A percentile compares a stretch with the other conserved stretches of the same genome.
Conservation (phyloP, 2,329 filamentous ascomycete genomes). For the Cytospora paraplurivora region DNA sequence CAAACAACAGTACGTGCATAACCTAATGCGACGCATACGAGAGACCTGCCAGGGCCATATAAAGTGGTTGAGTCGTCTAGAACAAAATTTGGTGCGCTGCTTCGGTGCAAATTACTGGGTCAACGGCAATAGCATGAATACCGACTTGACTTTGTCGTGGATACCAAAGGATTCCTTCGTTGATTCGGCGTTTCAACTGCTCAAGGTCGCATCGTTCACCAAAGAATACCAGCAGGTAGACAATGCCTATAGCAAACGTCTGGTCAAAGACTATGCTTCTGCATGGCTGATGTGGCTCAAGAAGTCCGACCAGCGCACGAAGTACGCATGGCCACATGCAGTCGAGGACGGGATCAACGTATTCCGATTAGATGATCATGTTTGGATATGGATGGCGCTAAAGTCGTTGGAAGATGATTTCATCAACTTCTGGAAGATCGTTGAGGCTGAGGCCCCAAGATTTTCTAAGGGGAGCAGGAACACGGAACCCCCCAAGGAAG, state of each 20-base stretch:
- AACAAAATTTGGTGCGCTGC: neutral
- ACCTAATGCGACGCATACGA: neutral
- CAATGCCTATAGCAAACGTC: neutral
- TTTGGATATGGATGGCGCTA: conserved; percentile 3
- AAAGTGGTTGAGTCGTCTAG: conserved; percentile 2
- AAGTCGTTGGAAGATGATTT: neutral
- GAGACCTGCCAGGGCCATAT: conserved; percentile 7
- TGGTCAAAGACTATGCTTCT: neutral
- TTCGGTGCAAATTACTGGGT: conserved; percentile 8
- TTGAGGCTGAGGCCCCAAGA: too few species aligned
- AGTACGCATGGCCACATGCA: conserved; percentile 15
- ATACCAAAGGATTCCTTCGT: neutral
- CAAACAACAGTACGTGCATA: neutral
- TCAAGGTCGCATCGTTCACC: neutral
- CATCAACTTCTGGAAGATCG: neutral
- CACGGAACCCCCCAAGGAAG: neutral
- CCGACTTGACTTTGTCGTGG: neutral
- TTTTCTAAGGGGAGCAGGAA: neutral
- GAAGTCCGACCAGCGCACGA: neutral
- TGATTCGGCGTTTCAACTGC: neutral
- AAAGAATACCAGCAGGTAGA: too few species aligned
- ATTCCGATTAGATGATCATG: neutral
- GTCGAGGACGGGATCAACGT: neutral
- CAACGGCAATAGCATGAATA: neutral
- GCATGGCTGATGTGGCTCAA: conserved; percentile 2